Evolutionary conservation across 495 filamentous ascomycete genomes (phyloP).

Genomic region (Podospora comata): DNA sequence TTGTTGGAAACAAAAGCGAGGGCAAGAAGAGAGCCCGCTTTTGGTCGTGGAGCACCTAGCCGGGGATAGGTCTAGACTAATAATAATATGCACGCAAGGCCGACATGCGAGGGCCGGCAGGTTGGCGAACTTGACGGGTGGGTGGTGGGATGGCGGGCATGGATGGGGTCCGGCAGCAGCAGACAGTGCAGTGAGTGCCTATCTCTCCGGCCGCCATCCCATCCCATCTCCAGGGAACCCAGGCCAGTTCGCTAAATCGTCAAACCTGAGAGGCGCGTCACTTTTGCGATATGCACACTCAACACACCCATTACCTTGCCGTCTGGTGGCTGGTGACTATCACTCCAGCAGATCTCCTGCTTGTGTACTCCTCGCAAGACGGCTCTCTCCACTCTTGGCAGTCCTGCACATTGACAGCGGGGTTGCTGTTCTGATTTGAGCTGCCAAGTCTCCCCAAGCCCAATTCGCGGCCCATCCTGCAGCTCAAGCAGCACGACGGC

Average conservation of each 20-base stretch:
- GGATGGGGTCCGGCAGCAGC: slow-evolving; percentile 12
- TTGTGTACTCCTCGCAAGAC: neutral
- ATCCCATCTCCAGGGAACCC: slow-evolving; percentile 17
- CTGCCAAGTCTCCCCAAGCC: neutral
- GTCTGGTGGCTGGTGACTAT: neutral
- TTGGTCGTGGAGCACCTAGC: neutral
- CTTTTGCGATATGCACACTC: slow-evolving; percentile 11
- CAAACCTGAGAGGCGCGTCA: slow-evolving; percentile 23
- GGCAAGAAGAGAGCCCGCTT: slow-evolving; percentile 9
- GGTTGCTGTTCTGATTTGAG: slow-evolving; percentile 4
- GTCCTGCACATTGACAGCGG: slow-evolving; percentile 5
- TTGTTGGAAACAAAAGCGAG: neutral
- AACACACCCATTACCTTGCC: neutral
- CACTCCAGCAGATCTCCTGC: neutral
- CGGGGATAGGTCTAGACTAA: neutral
- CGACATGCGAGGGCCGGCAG: neutral
- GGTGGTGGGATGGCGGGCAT: neutral
- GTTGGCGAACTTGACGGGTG: slow-evolving; percentile 7
- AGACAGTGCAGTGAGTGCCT: neutral
- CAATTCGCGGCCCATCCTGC: neutral
- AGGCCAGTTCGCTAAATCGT: slow-evolving; percentile 17
- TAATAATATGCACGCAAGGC: slow-evolving; percentile 6
- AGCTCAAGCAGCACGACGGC: slow-evolving; percentile 1
- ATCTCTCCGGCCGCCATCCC: slow-evolving; percentile 1
- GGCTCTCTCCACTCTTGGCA: slow-evolving; percentile 7